Conservation (phyloP, 352 stramenopile genomes). For the Phytophthora niederhauseri region DNA sequence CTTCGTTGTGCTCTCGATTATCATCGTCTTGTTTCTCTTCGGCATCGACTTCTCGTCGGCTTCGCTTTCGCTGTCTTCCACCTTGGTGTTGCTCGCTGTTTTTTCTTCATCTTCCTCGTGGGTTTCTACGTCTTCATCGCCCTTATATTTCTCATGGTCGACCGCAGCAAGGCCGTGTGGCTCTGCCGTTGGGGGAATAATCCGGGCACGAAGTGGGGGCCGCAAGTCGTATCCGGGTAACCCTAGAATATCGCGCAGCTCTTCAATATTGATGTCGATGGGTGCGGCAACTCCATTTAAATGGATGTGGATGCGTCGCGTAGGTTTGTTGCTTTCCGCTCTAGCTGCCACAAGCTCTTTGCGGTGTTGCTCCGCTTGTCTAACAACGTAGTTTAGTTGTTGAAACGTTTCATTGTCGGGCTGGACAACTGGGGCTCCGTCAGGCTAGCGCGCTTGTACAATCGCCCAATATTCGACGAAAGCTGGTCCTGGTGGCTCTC, state of each 20-base stretch:
- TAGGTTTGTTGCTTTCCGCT: neutral
- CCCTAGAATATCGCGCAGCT: neutral
- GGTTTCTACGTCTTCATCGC: neutral
- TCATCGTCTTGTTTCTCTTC: neutral
- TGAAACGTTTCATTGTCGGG: slow-evolving; percentile 3
- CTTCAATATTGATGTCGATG: slow-evolving; percentile 1
- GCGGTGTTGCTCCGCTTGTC: neutral
- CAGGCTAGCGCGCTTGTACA: neutral
- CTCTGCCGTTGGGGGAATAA: neutral
- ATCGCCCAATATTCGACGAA: neutral
- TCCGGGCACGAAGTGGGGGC: neutral
- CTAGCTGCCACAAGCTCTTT: neutral
- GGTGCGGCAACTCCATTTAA: neutral
- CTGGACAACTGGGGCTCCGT: neutral
- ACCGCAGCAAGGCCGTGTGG: neutral
- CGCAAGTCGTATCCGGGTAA: slow-evolving; percentile 5
- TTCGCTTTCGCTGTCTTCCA: neutral
- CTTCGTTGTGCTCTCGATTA: neutral
- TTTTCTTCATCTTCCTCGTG: neutral
- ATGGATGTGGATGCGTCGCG: neutral
- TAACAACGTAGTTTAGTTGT: neutral
- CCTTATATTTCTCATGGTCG: neutral
- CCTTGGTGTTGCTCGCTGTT: neutral
- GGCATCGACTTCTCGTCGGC: neutral
- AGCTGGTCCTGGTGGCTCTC: neutral